phyloP scores from a whole-genome alignment of 192 early-diverging fungal species.

The Mortierella claussenii region DNA sequence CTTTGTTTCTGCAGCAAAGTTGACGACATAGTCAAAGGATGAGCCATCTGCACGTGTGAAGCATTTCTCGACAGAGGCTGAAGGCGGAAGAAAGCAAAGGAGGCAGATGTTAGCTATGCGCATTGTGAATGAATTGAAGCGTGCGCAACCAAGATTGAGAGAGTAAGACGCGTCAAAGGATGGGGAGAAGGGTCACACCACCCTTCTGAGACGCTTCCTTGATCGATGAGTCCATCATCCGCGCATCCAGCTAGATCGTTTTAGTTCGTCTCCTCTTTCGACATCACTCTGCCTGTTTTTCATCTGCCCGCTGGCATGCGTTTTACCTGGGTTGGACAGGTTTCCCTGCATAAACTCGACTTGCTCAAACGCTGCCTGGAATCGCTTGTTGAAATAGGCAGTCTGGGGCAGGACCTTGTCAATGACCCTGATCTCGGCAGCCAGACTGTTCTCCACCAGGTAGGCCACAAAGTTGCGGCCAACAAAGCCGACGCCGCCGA shows the following conservation, averaged over 20 bases:
- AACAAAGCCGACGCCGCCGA: conserved; percentile 89
- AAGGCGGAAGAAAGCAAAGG: conserved; percentile 8
- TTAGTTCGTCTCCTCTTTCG: no score
- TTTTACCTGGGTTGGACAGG: conserved; percentile 73
- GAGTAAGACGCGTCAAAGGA: no score
- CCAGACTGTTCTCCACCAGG: conserved; percentile 74
- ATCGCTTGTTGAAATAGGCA: conserved; percentile 70
- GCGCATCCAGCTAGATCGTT: no score
- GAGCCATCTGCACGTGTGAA: conserved; percentile 75
- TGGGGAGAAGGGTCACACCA: no score
- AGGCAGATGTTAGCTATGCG: not conserved
- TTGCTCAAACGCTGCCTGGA: conserved; percentile 73
- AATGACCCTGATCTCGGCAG: conserved; percentile 72
- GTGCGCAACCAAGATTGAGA: no score
- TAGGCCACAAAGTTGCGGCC: conserved; percentile 82
- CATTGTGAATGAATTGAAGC: no score
- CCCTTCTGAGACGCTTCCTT: no score
- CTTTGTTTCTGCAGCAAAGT: conserved; percentile 94
- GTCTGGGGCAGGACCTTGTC: conserved; percentile 89
- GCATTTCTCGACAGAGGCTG: conserved; percentile 77
- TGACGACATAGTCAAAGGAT: conserved; percentile 92
- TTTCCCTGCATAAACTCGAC: conserved; percentile 87
- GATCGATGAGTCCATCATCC: no score
- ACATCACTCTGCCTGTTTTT: not conserved
- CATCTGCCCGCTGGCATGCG: not conserved